Evolutionary conservation across 768 basidiomycete genomes (phyloP).

Genomic region (Phaffia australis): DNA sequence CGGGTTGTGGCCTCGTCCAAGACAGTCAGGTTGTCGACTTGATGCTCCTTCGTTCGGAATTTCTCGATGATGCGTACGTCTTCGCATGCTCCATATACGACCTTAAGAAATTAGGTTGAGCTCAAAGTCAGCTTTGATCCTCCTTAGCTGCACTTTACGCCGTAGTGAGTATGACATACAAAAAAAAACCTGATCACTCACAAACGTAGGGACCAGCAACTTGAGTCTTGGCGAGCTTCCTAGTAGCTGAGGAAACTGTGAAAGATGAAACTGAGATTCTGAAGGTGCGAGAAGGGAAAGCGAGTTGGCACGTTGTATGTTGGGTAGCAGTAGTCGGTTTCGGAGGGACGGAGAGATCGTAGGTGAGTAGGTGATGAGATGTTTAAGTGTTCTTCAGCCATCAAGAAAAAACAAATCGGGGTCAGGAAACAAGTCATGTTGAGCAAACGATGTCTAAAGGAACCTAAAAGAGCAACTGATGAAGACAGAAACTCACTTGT

Average conservation of each 20-base stretch:
- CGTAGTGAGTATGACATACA: no score
- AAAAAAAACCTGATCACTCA: no score
- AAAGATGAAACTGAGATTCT: conserved; percentile 55
- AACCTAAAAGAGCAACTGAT: not conserved
- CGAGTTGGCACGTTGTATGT: conserved; percentile 40
- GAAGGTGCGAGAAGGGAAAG: conserved; percentile 50
- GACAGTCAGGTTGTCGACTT: conserved; percentile 76
- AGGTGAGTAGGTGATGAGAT: conserved; percentile 92
- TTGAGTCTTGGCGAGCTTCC: conserved; percentile 60
- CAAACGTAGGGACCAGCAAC: conserved; percentile 79
- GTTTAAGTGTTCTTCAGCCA: conserved; percentile 59
- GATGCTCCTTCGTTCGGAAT: conserved; percentile 67
- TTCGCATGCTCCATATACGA: conserved; percentile 95
- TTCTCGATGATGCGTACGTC: conserved; percentile 88
- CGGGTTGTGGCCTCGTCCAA: conserved; percentile 94
- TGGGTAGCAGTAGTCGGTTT: conserved; percentile 53
- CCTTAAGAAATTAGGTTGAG: conserved; percentile 31
- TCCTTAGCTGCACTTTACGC: no score
- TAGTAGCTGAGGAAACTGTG: conserved; percentile 86
- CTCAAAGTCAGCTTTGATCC: no score
- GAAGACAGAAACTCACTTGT: conserved; percentile 47
- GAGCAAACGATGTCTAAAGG: not conserved
- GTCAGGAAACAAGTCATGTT: not conserved
- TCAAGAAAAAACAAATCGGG: not conserved
- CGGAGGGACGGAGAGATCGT: conserved; percentile 76